These are phyloP conservation scores for Hordeum pubiflorum DNA, from an alignment of 202 grass and related monocot genomes.

Conservation along the genomic window DNA sequence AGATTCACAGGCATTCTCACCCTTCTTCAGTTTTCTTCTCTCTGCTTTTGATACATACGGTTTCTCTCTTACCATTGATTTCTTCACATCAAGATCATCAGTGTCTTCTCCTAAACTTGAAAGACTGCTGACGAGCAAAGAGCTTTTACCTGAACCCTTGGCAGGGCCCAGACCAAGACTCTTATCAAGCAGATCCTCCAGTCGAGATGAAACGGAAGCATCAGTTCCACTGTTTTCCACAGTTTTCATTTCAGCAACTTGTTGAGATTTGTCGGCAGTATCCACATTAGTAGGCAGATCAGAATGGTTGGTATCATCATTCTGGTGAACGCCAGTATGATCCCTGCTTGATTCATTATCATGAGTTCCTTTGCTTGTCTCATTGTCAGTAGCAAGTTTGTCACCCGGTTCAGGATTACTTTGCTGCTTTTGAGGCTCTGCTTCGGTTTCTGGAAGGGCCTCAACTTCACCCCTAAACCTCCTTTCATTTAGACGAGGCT, in stretches of 20 bases:
- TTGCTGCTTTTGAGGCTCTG: conserved; percentile 38
- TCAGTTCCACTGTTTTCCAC: conserved; percentile 26
- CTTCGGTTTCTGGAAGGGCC: conserved; percentile 50
- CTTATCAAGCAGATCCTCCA: conserved; percentile 90
- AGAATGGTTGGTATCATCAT: conserved; percentile 10
- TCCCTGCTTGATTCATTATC: conserved; percentile 26
- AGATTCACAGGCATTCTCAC: conserved; percentile 35
- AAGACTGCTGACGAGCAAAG: conserved; percentile 15
- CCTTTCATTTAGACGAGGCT: conserved; percentile 66
- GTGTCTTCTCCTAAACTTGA: conserved; percentile 40
- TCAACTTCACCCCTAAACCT: conserved; percentile 80
- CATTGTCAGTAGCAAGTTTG: conserved; percentile 41
- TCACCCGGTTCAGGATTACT: conserved; percentile 46
- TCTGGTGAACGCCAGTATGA: conserved; percentile 21
- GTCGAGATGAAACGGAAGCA: conserved; percentile 56
- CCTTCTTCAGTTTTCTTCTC: conserved; percentile 88
- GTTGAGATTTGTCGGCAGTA: conserved; percentile 24
- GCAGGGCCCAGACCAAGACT: conserved; percentile 76
- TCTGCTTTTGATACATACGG: conserved; percentile 92
- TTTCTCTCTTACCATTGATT: conserved; percentile 54
- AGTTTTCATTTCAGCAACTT: conserved; percentile 3
- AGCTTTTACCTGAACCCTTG: conserved; percentile 52
- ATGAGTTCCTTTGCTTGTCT: conserved; percentile 23
- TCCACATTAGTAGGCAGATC: conserved; percentile 15
- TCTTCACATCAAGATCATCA: conserved; percentile 49